Conservation (phyloP, 148 eudicot species). For the Fagopyrum tataricum region DNA sequence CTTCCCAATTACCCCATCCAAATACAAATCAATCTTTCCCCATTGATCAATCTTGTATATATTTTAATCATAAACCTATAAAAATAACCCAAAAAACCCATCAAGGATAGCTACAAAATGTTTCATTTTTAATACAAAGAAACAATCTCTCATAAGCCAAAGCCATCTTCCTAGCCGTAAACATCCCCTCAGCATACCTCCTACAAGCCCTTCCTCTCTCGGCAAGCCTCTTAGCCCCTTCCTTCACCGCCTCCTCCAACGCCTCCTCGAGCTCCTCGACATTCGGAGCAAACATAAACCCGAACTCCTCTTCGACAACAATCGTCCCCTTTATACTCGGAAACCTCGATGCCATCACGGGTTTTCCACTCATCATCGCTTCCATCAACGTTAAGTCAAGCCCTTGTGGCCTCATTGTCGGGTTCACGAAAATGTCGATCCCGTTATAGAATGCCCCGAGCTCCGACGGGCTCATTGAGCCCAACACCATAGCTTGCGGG, state of each 20-base stretch:
- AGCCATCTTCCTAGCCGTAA: constrained; percentile 77
- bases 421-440: constrained; percentile 73
- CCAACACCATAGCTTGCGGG: constrained; percentile 53
- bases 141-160: constrained; percentile 79
- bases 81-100: not conserved
- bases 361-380: constrained; percentile 79
- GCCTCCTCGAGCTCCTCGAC: constrained; percentile 51
- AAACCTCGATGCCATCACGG: constrained; percentile 76
- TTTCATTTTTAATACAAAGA: constrained; percentile 65
- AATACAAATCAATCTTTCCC: not conserved
- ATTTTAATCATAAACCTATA: not conserved
- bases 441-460: constrained; percentile 59
- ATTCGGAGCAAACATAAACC: constrained; percentile 79
- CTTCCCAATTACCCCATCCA: not conserved
- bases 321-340: constrained; percentile 81
- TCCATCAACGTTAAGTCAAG: constrained; percentile 81
- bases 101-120: constrained; percentile 52
- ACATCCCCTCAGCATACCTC: constrained; percentile 52
- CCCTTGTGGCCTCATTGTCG: constrained; percentile 74
- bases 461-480: constrained; percentile 73
- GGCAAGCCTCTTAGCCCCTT: constrained; percentile 48
- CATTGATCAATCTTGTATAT: not conserved
- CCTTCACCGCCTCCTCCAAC: constrained; percentile 49
- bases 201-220: constrained; percentile 55
- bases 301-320: constrained; percentile 68